A percentile compares a stretch with the other conserved stretches of the same genome.
Conservation (phyloP, 2,329 filamentous ascomycete genomes). For the Pestalotiopsis sp. region DNA sequence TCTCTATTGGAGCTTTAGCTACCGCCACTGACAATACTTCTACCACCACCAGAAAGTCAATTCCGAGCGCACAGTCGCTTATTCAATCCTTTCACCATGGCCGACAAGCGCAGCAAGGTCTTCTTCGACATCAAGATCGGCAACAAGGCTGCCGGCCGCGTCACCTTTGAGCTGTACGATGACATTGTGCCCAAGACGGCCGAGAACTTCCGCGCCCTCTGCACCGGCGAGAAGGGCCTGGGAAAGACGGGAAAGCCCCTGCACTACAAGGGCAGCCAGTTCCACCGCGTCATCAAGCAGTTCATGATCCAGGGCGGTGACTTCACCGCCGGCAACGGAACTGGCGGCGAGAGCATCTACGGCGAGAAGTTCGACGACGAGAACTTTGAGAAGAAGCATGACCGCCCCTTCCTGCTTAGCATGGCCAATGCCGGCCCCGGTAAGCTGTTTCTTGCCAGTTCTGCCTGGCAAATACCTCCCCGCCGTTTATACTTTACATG, state of each 20-base stretch:
- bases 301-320: slow-evolving; percentile 99
- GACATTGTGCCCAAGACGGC: slow-evolving; percentile 88
- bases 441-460: slow-evolving; percentile 39
- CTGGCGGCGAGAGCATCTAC: slow-evolving; percentile 96
- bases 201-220: slow-evolving; percentile 93
- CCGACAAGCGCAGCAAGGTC: slow-evolving; percentile 70
- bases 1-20: background rate
- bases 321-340: slow-evolving; percentile 93
- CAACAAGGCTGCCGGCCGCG: slow-evolving; percentile 70
- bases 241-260: slow-evolving; percentile 83
- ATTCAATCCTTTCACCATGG: slow-evolving; percentile 17
- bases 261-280: slow-evolving; percentile 88
- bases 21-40: background rate
- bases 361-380: slow-evolving; percentile 97
- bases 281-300: slow-evolving; percentile 96
- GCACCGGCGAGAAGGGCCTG: slow-evolving; percentile 89
- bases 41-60: background rate
- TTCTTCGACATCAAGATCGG: slow-evolving; percentile 93
- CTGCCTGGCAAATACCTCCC: background rate
- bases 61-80: background rate
- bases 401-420: slow-evolving; percentile 88
- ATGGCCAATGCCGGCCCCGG: slow-evolving; percentile 98
- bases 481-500: background rate
- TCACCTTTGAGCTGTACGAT: slow-evolving; percentile 82
- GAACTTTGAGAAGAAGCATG: slow-evolving; percentile 91